Evolutionary conservation across 2,329 filamentous ascomycete species (phyloP), one percentile per base, ranked within the genome.

Genomic region (Tolypocladium capitatum): DNA sequence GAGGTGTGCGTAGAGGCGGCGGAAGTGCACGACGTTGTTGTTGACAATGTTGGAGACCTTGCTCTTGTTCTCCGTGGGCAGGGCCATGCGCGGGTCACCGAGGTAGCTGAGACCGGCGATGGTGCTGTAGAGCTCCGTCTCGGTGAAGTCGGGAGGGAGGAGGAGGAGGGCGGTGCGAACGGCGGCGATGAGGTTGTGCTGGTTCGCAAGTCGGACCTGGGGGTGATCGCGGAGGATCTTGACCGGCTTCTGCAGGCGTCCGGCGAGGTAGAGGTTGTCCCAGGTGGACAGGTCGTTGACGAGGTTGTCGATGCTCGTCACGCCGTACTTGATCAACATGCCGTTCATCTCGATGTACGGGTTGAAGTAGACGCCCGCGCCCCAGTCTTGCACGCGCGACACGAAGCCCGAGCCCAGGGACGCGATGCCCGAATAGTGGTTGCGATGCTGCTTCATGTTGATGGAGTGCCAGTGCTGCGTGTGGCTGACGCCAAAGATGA

Each of bases 341-440:
- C 92, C 94, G 58, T 97, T 95, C 51, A 97, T 83, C 2, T 86
- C 91, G 44, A 98, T 80, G 63, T 91, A 96, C 0, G 92, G 90
- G 59, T 98, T 95, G 70, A 96, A 98, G 68, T 98, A 98, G 35
- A 96, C 88, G 7, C 92, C 94, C 0, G 92, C 92, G 38, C 92
- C 92, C 70, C 85, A 86, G 59, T 97, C 87, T 65, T 98, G 91
- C 20, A 96, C 81, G 47, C 81, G 76, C 14, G 87, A 89, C 18
- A 97, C 86, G 4, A 86, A 75, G 30, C 81, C 90, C 1, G 90
- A 97, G 1, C 91, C 91, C 20, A 96, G 68, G 14, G 81, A 83
- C 1, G 86, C 86, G 20, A 98, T 71, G 11, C 78, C 82, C 1
- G 91, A 97, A 68, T 98, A 98, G 66, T 98, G 92, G 58, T 94